Percentiles rank a stretch among this genome's conserved stretches.
phyloP scores from a whole-genome alignment of 2,329 filamentous ascomycete genomes.

The Phaeomoniella chlamydospora region DNA sequence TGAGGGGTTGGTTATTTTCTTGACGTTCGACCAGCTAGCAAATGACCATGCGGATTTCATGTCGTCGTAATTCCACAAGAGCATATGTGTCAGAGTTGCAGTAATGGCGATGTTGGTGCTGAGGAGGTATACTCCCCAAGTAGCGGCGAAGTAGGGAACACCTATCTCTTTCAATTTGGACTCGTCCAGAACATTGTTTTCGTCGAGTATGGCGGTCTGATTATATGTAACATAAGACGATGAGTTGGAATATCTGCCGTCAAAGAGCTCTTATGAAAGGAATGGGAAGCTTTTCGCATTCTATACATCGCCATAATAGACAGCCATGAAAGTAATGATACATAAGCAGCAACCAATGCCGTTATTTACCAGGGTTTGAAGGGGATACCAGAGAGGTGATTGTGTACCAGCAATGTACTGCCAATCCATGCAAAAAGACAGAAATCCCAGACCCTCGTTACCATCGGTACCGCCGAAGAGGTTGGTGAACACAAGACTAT shows the following conservation, averaged over 20 bases:
- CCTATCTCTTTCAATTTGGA: conserved; percentile 19
- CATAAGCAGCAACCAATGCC: conserved; percentile 22
- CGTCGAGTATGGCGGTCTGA: conserved; percentile 26
- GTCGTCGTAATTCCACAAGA: conserved; percentile 24
- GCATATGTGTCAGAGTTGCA: conserved; percentile 30
- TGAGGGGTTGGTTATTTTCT: conserved; percentile 3
- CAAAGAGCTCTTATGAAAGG: conserved; percentile 26
- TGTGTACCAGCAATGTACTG: conserved; percentile 24
- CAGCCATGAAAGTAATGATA: conserved; percentile 20
- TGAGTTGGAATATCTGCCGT: conserved; percentile 18
- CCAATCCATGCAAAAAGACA: conserved; percentile 29
- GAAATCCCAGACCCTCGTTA: conserved; percentile 30
- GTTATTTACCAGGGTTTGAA: conserved; percentile 23
- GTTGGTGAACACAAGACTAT: conserved; percentile 29
- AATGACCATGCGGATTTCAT: conserved; percentile 21
- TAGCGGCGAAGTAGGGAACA: conserved; percentile 26
- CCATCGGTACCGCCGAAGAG: conserved; percentile 35
- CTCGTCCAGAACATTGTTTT: conserved; percentile 22
- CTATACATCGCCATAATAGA: conserved; percentile 29
- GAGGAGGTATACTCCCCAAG: conserved; percentile 26
- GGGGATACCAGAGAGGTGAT: conserved; percentile 23
- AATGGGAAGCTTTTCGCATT: conserved; percentile 26
- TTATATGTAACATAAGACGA: conserved; percentile 25
- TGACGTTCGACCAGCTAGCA: conserved; percentile 3
- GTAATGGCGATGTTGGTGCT: conserved; percentile 32